Evolutionary conservation across 345 rosid species (phyloP).

Genomic region (Ceriops zippeliana): DNA sequence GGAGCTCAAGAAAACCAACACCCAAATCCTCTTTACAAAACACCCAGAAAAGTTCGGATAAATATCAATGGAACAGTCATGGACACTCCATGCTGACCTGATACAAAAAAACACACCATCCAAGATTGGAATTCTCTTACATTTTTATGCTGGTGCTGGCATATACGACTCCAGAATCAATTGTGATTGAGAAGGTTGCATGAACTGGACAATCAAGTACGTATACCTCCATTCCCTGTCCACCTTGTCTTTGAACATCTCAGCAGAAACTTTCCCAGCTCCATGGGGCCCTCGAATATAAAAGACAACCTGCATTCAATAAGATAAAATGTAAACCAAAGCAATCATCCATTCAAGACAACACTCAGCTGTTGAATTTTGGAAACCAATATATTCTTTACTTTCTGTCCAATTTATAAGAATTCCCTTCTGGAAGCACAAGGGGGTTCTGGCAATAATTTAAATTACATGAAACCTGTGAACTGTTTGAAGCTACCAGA

Average conservation of each 20-base stretch:
- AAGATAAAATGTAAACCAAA: not conserved
- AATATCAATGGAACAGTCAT: not conserved
- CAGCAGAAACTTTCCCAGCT: slow-evolving; percentile 79
- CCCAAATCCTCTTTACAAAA: not conserved
- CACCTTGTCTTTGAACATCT: slow-evolving; percentile 85
- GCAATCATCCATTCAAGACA: not conserved
- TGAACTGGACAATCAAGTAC: slow-evolving; percentile 72
- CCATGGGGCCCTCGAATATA: slow-evolving; percentile 90
- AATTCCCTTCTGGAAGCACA: too few species aligned
- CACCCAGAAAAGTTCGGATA: not conserved
- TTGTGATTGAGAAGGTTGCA: slow-evolving; percentile 62
- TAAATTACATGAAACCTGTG: not conserved
- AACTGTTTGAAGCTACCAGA: not conserved
- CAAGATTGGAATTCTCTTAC: not conserved
- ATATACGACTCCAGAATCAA: slow-evolving; percentile 84
- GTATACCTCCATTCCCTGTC: slow-evolving; percentile 89
- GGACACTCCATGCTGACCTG: not conserved
- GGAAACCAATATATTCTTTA: too few species aligned
- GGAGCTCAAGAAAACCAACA: not conserved
- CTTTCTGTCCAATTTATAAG: too few species aligned
- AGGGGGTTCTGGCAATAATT: not conserved
- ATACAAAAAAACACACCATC: not conserved
- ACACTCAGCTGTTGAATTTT: not conserved
- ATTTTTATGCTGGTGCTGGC: slow-evolving; percentile 43
- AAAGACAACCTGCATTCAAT: slow-evolving; percentile 59